These are phyloP conservation scores for Fusarium sp. DNA, from an alignment of 2,329 filamentous ascomycete genomes.

Conservation along the genomic window DNA sequence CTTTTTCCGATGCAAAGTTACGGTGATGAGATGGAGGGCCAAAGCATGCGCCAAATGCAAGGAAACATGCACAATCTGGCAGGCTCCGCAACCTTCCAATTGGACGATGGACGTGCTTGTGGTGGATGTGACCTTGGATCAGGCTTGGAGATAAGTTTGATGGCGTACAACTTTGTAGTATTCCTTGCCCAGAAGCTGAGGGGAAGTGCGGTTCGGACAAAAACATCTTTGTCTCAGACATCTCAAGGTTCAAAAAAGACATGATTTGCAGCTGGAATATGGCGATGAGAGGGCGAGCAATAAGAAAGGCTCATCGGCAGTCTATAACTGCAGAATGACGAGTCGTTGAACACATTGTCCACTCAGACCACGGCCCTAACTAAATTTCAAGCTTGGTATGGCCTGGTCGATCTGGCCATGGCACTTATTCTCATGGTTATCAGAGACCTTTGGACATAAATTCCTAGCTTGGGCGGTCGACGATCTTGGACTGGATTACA, in stretches of 20 bases:
- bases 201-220: neutral
- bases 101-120: neutral
- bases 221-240: neutral
- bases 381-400: neutral
- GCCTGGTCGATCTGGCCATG: neutral
- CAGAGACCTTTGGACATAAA: neutral
- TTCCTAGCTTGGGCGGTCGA: neutral
- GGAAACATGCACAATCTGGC: slow-evolving; percentile 6
- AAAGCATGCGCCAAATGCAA: slow-evolving; percentile 2
- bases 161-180: neutral
- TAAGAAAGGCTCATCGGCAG: neutral
- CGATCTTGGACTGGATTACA: neutral
- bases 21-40: neutral
- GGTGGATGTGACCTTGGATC: neutral
- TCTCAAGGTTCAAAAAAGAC: neutral
- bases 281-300: neutral
- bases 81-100: slow-evolving; percentile 14
- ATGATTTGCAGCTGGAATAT: neutral
- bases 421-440: neutral
- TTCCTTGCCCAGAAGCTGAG: neutral
- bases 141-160: neutral
- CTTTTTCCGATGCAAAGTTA: neutral
- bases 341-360: slow-evolving; percentile 4
- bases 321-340: neutral
- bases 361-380: neutral